These are phyloP conservation scores for Zygnema cylindricum DNA, from an alignment of 139 green algal genomes.

Conservation along the genomic window DNA sequence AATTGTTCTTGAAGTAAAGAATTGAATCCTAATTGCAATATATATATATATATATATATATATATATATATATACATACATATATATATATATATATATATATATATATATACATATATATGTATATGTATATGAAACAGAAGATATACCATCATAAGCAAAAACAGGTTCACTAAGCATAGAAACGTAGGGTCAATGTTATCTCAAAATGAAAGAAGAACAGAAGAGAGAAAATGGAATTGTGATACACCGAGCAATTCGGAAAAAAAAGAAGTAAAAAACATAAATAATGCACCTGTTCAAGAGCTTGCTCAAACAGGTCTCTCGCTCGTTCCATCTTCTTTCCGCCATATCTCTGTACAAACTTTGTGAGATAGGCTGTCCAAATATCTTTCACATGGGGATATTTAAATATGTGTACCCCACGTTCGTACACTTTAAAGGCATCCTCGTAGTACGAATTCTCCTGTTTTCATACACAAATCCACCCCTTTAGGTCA, in stretches of 20 bases:
- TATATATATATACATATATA: no score
- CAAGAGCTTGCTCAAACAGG: conserved; percentile 91
- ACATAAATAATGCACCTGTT: conserved; percentile 19
- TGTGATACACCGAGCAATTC: no score
- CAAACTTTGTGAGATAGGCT: conserved; percentile 90
- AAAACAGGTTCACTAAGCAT: conserved; percentile 5
- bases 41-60: neutral
- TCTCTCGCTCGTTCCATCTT: conserved; percentile 96
- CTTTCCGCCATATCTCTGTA: conserved; percentile 83
- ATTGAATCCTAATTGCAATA: neutral
- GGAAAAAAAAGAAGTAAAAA: neutral
- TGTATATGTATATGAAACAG: no score
- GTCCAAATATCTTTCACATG: conserved; percentile 94
- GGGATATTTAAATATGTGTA: conserved; percentile 94
- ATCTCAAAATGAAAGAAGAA: neutral
- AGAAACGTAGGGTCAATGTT: neutral
- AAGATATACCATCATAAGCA: neutral
- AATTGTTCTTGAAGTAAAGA: conserved; percentile 1
- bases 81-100: no score
- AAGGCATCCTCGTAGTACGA: conserved; percentile 95
- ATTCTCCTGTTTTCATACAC: conserved; percentile 72
- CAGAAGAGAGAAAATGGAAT: neutral
- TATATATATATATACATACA: no score
- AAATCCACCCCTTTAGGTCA: no score
- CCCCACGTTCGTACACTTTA: conserved; percentile 91